phyloP scores from a whole-genome alignment of 306 rosid genomes.

The Vigna reflexopilosa region DNA sequence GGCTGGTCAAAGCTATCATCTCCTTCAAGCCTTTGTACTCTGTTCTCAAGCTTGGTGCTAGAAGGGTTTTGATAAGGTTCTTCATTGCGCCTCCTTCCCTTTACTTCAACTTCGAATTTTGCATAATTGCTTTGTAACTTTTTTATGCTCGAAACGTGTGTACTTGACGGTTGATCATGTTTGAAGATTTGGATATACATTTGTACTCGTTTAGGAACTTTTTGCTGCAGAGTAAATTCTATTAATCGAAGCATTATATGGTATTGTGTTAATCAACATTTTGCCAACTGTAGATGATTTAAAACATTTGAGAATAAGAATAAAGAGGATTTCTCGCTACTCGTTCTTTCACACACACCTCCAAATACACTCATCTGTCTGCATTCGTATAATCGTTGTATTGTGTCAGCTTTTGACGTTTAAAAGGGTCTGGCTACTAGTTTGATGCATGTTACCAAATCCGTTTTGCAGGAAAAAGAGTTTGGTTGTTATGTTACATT shows the following conservation, averaged over 20 bases:
- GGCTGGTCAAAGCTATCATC: conserved; percentile 58
- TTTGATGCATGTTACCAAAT: not conserved
- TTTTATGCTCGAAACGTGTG: not conserved
- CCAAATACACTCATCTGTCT: too few species aligned
- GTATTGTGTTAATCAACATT: not conserved
- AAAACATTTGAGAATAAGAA: not conserved
- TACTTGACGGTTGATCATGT: not conserved
- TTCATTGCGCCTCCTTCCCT: not conserved
- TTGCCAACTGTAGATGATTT: not conserved
- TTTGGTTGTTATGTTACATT: not conserved
- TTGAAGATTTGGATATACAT: not conserved
- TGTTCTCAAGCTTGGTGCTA: conserved; percentile 69
- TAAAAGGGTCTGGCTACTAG: too few species aligned
- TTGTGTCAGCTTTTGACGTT: too few species aligned
- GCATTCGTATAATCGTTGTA: too few species aligned
- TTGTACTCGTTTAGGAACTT: not conserved
- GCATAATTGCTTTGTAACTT: not conserved
- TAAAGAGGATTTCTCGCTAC: too few species aligned
- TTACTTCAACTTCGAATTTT: not conserved
- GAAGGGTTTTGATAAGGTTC: conserved; percentile 67
- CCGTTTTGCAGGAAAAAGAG: not conserved
- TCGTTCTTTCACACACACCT: too few species aligned
- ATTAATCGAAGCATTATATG: not conserved
- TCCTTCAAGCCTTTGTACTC: conserved; percentile 71
- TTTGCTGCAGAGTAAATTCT: not conserved